phyloP scores from a whole-genome alignment of 139 green algal genomes.

The Tetraselmis striata region DNA sequence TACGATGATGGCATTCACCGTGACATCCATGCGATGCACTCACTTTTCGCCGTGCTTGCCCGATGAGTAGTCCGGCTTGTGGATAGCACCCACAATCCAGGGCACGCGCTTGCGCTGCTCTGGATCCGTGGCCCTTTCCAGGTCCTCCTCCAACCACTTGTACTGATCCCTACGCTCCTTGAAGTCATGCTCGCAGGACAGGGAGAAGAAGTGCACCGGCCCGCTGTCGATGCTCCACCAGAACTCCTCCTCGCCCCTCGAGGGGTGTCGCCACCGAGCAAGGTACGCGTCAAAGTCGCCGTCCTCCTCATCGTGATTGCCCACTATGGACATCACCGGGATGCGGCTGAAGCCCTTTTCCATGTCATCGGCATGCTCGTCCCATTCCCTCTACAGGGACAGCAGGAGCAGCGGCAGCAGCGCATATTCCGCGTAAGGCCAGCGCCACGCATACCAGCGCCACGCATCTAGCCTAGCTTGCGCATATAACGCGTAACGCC shows the following conservation, averaged over 20 bases:
- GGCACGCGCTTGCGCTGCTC: neutral
- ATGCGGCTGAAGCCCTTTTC: neutral
- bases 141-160: neutral
- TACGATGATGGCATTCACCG: neutral
- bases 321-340: neutral
- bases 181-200: neutral
- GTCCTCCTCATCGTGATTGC: neutral
- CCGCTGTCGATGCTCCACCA: neutral
- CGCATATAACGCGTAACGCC: neutral
- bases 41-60: neutral
- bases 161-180: neutral
- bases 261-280: neutral
- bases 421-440: neutral
- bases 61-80: neutral
- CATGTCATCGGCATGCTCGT: neutral
- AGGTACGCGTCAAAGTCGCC: neutral
- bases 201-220: neutral
- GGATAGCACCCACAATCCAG: neutral
- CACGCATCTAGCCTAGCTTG: neutral
- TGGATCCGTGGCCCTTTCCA: neutral
- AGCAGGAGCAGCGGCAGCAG: neutral
- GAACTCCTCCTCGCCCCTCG: neutral
- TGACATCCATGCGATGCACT: neutral
- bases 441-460: neutral
- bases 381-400: neutral